Base-by-base conservation (phyloP, 192 early-diverging fungal species). In the Coemansia sp. region DNA sequence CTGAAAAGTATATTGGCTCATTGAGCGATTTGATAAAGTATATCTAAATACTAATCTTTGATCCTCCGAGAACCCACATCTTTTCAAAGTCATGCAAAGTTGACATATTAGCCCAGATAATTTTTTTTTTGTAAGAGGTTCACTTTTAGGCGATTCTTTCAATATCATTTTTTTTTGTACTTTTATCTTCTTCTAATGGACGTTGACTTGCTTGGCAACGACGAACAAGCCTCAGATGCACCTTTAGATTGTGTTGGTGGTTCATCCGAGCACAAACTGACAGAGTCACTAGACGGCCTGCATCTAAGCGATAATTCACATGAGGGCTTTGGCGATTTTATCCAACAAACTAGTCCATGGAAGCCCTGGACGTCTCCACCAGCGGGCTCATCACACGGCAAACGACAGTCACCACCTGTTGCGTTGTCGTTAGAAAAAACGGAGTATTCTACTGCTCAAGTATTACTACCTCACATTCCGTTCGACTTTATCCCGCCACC, bases 241-340 rank as follows among this genome's bases (percentile, higher is more conserved):
- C 52, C 13, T 7, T 52, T 23, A 3, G 50, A 30, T 7, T 3
- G n/a, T 8, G 9, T 19, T 3, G 21, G 8, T 3, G 21, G 8
- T 5, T n/a, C 49, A 3, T 50, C 19, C n/a, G 52, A 55, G 52
- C 28, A 55, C 10, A 30, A 11, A 9, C 21, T 55, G 52, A n/a
- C 21, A 28, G 52, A 30, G 26, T 26, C 52, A 1, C 30, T 58
- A 14, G 55, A 33, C 32, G 16, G 55, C 14, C 55, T 33, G 19
- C 32, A 35, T 8, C 26, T 52, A 32, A 33, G 6, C 30, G 55
- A 57, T 13, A 28, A 26, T 32, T 14, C 28, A 17, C 55, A 33
- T 2, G 55, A 58, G 21, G 75, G 72, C 6, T 82, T 77, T 66
- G 80, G 80, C 26, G 72, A 76, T 17, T 77, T 77, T 43, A 44